Percentiles rank a stretch among this genome's conserved stretches.
Conservation (phyloP, 768 basidiomycete genomes). For the Boletus speciosus region DNA sequence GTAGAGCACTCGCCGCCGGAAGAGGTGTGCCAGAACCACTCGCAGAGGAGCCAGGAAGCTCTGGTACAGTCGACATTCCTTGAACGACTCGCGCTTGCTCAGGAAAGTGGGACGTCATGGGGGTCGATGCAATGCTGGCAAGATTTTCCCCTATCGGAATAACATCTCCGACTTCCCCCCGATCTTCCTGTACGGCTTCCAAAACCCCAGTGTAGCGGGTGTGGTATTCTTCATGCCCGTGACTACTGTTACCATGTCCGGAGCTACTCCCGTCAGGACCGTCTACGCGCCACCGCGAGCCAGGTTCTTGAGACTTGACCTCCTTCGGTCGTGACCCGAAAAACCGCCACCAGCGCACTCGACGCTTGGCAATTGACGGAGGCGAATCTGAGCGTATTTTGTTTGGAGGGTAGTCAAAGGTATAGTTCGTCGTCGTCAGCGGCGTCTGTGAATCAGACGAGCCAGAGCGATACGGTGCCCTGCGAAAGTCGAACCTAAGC, state of each 20-base stretch:
- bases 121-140: slow-evolving; percentile 12
- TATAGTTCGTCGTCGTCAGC: slow-evolving; percentile 9
- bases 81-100: slow-evolving; percentile 6
- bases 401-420: slow-evolving; percentile 11
- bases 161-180: slow-evolving; percentile 9
- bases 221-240: slow-evolving; percentile 4
- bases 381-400: not conserved
- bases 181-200: slow-evolving; percentile 9
- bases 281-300: slow-evolving; percentile 22
- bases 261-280: slow-evolving; percentile 24
- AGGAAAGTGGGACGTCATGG: slow-evolving; percentile 6
- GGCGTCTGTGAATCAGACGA: slow-evolving; percentile 31
- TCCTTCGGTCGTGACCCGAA: slow-evolving; percentile 26
- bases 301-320: slow-evolving; percentile 23
- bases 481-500: not conserved
- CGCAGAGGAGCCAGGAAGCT: not conserved
- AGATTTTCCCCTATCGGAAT: slow-evolving; percentile 22
- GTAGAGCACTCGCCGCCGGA: not conserved
- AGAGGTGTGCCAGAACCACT: not conserved
- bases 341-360: slow-evolving; percentile 24
- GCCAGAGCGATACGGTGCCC: slow-evolving; percentile 14
- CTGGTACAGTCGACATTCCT: slow-evolving; percentile 3
- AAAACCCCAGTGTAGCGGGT: slow-evolving; percentile 3
- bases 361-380: slow-evolving; percentile 1
- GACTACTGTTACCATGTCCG: slow-evolving; percentile 15